These are phyloP conservation scores for Magnusiomyces suaveolens DNA, from an alignment of 1,139 yeast species.

Conservation along the genomic window DNA sequence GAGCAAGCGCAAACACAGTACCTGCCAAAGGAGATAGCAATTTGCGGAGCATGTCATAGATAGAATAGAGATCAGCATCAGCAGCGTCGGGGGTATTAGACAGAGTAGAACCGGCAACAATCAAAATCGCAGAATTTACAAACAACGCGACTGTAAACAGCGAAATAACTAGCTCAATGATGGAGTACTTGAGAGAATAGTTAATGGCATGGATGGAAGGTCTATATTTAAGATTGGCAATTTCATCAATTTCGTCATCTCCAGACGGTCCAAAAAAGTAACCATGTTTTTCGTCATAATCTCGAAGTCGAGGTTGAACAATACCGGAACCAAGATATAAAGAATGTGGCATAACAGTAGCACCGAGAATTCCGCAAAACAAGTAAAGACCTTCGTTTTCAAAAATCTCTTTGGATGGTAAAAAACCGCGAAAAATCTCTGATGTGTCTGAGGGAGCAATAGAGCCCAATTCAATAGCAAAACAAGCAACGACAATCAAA, in stretches of 20 bases:
- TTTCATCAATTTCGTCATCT: slow-evolving; percentile 30
- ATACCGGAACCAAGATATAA: slow-evolving; percentile 66
- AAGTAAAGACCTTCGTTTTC: slow-evolving; percentile 56
- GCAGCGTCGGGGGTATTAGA: slow-evolving; percentile 50
- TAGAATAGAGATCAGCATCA: slow-evolving; percentile 66
- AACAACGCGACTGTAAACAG: slow-evolving; percentile 66
- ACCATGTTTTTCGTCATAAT: slow-evolving; percentile 39
- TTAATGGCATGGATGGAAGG: slow-evolving; percentile 59
- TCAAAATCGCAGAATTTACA: slow-evolving; percentile 66
- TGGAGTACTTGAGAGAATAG: slow-evolving; percentile 57
- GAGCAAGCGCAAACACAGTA: slow-evolving; percentile 64
- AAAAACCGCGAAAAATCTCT: slow-evolving; percentile 56
- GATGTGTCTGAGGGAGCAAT: slow-evolving; percentile 42
- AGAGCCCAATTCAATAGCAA: slow-evolving; percentile 55
- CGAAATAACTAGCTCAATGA: slow-evolving; percentile 53
- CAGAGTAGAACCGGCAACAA: slow-evolving; percentile 66
- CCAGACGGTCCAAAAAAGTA: slow-evolving; percentile 24
- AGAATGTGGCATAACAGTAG: slow-evolving; percentile 79
- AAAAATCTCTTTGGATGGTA: slow-evolving; percentile 57
- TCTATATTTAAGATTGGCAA: slow-evolving; percentile 20
- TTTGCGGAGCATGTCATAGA: slow-evolving; percentile 47
- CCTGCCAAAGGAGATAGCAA: slow-evolving; percentile 66
- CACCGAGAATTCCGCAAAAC: slow-evolving; percentile 71
- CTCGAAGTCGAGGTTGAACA: slow-evolving; percentile 62
- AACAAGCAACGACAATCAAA: slow-evolving; percentile 58